Base-by-base conservation (phyloP, 805 yeast genomes). In the Wickerhamiella sergipiensis region DNA sequence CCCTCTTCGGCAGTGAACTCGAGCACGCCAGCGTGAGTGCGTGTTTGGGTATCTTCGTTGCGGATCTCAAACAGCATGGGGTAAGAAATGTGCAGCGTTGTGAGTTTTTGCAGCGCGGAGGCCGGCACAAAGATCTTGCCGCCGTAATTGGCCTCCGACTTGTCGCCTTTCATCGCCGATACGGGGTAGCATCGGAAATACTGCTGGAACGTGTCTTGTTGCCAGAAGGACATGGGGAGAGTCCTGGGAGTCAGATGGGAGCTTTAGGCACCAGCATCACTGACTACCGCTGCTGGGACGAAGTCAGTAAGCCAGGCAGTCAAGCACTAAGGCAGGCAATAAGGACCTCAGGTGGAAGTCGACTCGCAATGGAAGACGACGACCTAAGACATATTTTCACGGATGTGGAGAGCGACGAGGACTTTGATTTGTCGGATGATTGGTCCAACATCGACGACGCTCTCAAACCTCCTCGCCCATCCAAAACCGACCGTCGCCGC, bases 1-100 rank as follows among this genome's bases (percentile, higher is more conserved):
- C 99, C 99, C 70, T 92, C 98, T 63, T 92, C 97, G 0, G 98
- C 96, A 17, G 85, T 83, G 65, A 92, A 92, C 68, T 92, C 98
- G 54, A 92, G 70, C 26, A 92, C 98, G 62, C 99, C 99, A 46
- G 89, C 84, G 64, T 88, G 95, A 0, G 97, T 86, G 7, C 64
- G 70, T 31, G 72, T 64, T 18, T 67, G 73, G 22, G 76, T 71
- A 38, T 77, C 82, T 58, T 83, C 94, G 50, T 84, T 83, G 33
- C 72, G 71, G 42, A 92, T 68, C 64, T 83, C 84, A 62, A 92
- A 92, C 47, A 92, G 72, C 99, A 92, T 92, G 0, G 99, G 99
- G 62, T 92, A 92, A 58, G 95, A 74, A 52, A 92, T 87, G 63
- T 89, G 90, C 42, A 92, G 71, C 85, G 85, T 85, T 3, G 96